Base-by-base conservation (phyloP, 192 early-diverging fungal species). In the Gigaspora rosea region DNA sequence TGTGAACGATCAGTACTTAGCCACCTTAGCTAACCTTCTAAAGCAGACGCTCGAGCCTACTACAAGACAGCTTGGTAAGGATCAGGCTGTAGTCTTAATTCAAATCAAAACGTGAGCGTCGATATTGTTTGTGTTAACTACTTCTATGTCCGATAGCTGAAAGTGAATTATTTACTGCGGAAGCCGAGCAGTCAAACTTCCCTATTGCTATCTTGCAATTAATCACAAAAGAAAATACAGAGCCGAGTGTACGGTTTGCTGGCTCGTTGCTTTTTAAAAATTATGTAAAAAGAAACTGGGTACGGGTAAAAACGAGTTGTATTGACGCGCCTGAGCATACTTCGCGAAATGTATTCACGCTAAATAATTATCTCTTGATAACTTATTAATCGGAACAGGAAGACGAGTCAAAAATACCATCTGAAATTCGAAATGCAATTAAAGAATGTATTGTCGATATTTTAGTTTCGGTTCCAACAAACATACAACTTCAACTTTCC, bases 211-310 rank as follows among this genome's bases (percentile, higher is more conserved):
- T 97, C 16, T 80, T 99, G 57, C 86, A 91, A 75, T 82, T 99
- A n/a, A 88, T 96, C 48, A 86, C 86, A 67, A 87, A 84, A 79
- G 80, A 86, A 62, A 67, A 76, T 1, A 83, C 83, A 13, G 92
- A 94, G 78, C 78, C 68, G 22, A 88, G 85, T 48, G 83, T 94
- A 6, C 90, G 94, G 58, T 91, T 95, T 78, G 90, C 96, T 5
- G 94, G 90, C 7, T 88, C 94, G 22, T 82, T 99, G 64, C 92
- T 94, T 77, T 98, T 99, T 85, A 99, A 99, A 85, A 99, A 99
- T 83, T 96, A 91, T 86, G 86, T 98, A 78, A 94, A 95, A 77
- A 89, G 92, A 76, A 82, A 92, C 78, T 99, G 98, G 98, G 80
- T 85, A 59, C 46, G 18, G 15, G 62, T 76, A 65, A 66, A 27